Base-by-base conservation (phyloP, 495 filamentous ascomycete genomes). In the Patellaria atrata region DNA sequence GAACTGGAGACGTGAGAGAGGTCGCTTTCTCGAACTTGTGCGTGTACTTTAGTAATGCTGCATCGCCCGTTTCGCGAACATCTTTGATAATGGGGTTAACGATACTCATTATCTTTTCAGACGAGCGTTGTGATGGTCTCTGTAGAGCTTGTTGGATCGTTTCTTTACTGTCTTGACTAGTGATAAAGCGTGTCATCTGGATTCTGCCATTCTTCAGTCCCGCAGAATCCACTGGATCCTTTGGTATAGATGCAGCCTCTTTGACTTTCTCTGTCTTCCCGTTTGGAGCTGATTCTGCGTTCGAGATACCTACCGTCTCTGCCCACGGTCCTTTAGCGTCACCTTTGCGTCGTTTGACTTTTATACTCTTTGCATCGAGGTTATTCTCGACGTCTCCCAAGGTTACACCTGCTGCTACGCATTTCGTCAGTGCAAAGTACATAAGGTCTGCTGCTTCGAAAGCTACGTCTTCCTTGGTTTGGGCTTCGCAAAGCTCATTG, bases 21-120 rank as follows among this genome's bases (percentile, higher is more conserved):
- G 77, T 87, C 1, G 89, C 91, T 59, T 82, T 91, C 48, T 97
- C 89, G 46, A 97, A 97, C 60, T 89, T 87, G 67, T 92, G 82
- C 0, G 89, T 94, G 51, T 92, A 94, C 35, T 76, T 75, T 30
- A 96, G 69, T 10, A 97, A 64, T 1, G 79, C 89, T 43, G 77
- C 73, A 56, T 97, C 89, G 17, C 89, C 91, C 27, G 75, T 67
- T 14, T 70, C 60, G 14, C 74, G 77, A 30, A 97, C 73, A 40
- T 82, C 82, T 26, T 82, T 71, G 43, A 97, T 79, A 45, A 97
- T 97, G 2, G 89, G 89, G 11, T 70, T 75, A 17, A 93, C 82
- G 33, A 96, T 82, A 29, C 69, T 71, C 61, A 94, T 80, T 44
- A 96, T 93, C 16, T 74, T 68, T 16, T 94, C 87, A 16, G 79